phyloP scores from a whole-genome alignment of 345 rosid species.

The Melaleuca quinquenervia region DNA sequence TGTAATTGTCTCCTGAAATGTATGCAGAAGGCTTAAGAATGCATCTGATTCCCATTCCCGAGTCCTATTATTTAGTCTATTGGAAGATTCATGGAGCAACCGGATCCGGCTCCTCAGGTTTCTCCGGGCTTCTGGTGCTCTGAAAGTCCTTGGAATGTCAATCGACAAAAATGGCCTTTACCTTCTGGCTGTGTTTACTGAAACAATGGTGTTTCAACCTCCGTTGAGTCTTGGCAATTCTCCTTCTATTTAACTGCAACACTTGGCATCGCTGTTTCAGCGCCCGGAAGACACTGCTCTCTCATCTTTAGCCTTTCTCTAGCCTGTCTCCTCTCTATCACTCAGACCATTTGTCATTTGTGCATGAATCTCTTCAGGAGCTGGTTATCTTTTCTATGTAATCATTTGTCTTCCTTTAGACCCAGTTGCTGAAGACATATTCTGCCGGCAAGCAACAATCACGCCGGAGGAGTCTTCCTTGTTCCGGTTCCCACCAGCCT shows the following conservation, averaged over 20 bases:
- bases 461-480: slow-evolving; percentile 41
- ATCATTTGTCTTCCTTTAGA: slow-evolving; percentile 12
- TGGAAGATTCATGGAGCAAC: background rate
- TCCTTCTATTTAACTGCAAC: background rate
- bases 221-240: background rate
- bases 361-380: background rate
- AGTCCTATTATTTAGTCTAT: background rate
- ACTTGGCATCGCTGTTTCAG: background rate
- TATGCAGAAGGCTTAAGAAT: background rate
- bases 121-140: background rate
- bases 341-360: background rate
- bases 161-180: background rate
- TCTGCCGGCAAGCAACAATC: slow-evolving; percentile 50
- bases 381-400: background rate
- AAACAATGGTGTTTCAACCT: background rate
- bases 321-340: background rate
- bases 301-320: background rate
- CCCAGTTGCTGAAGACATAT: slow-evolving; percentile 46
- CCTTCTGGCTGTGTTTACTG: background rate
- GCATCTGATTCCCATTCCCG: background rate
- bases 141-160: background rate
- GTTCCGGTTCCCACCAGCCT: slow-evolving; percentile 48
- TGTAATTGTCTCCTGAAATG: background rate
- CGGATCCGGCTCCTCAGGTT: background rate
- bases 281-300: background rate